phyloP scores from a whole-genome alignment of 108 stramenopile species.

The Fragilariopsis cylindrus region DNA sequence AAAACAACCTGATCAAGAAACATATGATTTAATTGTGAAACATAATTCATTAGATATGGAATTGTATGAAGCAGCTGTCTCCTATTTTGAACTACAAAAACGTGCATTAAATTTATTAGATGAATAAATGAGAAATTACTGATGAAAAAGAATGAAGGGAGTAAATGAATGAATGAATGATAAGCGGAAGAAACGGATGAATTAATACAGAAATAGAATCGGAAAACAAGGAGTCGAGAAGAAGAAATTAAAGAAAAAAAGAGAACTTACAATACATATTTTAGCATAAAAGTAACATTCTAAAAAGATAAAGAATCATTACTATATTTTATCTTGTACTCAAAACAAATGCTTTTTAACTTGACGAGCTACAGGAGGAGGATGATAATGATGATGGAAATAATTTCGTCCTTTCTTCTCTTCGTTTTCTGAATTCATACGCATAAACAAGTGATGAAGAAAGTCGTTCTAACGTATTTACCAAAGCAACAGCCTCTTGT shows the following conservation, averaged over 20 bases:
- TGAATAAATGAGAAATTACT: background rate
- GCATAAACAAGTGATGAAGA: constrained; percentile 8
- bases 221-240: background rate
- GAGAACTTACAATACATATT: background rate
- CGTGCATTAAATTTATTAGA: background rate
- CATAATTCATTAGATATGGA: constrained; percentile 70
- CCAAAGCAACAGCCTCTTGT: constrained; percentile 18
- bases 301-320: no score
- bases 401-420: background rate
- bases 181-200: no score
- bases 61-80: constrained; percentile 67
- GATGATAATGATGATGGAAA: no score
- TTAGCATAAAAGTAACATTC: no score
- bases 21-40: constrained; percentile 45
- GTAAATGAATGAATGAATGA: no score
- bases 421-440: background rate
- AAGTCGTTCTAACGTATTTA: constrained; percentile 15
- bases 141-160: no score
- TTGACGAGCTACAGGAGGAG: no score
- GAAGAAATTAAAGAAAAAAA: background rate
- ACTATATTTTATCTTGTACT: no score
- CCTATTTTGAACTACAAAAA: constrained; percentile 61
- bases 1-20: constrained; percentile 61
- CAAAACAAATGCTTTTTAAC: no score
- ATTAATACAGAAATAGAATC: background rate